Evolutionary conservation across 202 grass and related monocot genomes (phyloP).

Genomic region (Setaria viridis): DNA sequence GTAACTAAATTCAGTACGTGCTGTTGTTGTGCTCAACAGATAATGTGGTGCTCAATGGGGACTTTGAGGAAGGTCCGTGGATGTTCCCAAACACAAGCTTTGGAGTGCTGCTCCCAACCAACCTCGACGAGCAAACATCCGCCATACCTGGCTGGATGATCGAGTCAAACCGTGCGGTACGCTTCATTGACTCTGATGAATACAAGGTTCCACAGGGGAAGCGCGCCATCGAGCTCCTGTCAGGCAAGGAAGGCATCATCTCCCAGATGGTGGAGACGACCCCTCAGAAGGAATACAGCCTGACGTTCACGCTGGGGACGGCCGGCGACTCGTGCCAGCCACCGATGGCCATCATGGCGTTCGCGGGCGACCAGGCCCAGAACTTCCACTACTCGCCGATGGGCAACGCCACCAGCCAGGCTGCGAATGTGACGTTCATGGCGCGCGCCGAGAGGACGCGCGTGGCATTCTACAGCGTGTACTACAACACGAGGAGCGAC

Average conservation of each 20-base stretch:
- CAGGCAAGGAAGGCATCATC: slow-evolving; percentile 97
- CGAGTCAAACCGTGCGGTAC: slow-evolving; percentile 92
- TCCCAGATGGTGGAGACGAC: slow-evolving; percentile 99
- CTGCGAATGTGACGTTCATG: slow-evolving; percentile 73
- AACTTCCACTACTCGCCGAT: slow-evolving; percentile 92
- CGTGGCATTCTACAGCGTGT: slow-evolving; percentile 91
- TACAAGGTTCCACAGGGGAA: slow-evolving; percentile 91
- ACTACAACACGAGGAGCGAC: slow-evolving; percentile 94
- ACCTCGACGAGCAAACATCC: slow-evolving; percentile 88
- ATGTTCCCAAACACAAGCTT: slow-evolving; percentile 93
- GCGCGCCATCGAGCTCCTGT: slow-evolving; percentile 93
- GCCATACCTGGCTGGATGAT: slow-evolving; percentile 92
- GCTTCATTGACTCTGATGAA: slow-evolving; percentile 78
- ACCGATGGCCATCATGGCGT: slow-evolving; percentile 93
- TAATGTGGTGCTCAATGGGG: slow-evolving; percentile 83
- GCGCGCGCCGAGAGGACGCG: slow-evolving; percentile 86
- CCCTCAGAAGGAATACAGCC: slow-evolving; percentile 82
- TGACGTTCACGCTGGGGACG: slow-evolving; percentile 76
- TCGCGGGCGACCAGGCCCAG: slow-evolving; percentile 82
- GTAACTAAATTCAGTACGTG: background rate
- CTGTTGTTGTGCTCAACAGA: slow-evolving; percentile 54
- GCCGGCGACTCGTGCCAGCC: slow-evolving; percentile 85
- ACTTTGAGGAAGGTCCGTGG: slow-evolving; percentile 99
- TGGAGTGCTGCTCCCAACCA: slow-evolving; percentile 91
- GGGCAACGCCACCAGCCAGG: slow-evolving; percentile 82